Base-by-base conservation (phyloP, 1,284 basidiomycete species). In the Cutaneotrichosporon cutaneum region DNA sequence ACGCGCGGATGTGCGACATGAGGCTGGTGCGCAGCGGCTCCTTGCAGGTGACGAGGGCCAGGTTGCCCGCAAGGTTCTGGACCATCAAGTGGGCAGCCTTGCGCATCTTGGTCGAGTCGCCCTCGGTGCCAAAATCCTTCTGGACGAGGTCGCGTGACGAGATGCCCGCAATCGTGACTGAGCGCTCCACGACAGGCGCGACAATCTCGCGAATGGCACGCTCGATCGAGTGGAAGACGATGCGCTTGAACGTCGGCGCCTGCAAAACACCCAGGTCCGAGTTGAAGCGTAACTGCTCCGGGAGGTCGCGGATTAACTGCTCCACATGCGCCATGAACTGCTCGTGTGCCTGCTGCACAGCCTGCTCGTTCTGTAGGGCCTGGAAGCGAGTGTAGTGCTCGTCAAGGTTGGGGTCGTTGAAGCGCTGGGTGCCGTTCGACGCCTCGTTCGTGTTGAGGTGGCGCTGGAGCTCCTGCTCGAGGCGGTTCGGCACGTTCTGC, bases 81-180 rank as follows among this genome's bases (percentile, higher is more conserved):
- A 94, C 94, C 94, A 98, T 99, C 58, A 94, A 81, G 77, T 98
- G 94, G 8, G 92, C 93, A 14, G 96, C 92, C 73, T 89, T 88
- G 50, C 93, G 88, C 76, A 99, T 82, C 80, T 90, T 95, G 55
- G 89, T 87, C 73, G 98, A 94, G 74, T 92, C 93, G 21, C 88
- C 83, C 70, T 99, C 96, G 66, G 92, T 94, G 3, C 92, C 94
- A 72, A 96, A 99, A 79, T 99, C 96, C 81, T 99, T 99, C 62
- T 89, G 86, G 32, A 97, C 92, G 10, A 99, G 84, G 78, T 99
- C 96, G 45, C 94, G 85, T 18, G 95, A 96, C 22, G 96, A 99
- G 69, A 99, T 97, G 33, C 94, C 92, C 9, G 96, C 96, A 70
- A 99, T 99, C 2, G 96, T 99, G 48, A 98, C 96, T n/a, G 94